These are phyloP conservation scores for Sporothrix globosa DNA, from an alignment of 2,329 filamentous ascomycete genomes.

Conservation along the genomic window DNA sequence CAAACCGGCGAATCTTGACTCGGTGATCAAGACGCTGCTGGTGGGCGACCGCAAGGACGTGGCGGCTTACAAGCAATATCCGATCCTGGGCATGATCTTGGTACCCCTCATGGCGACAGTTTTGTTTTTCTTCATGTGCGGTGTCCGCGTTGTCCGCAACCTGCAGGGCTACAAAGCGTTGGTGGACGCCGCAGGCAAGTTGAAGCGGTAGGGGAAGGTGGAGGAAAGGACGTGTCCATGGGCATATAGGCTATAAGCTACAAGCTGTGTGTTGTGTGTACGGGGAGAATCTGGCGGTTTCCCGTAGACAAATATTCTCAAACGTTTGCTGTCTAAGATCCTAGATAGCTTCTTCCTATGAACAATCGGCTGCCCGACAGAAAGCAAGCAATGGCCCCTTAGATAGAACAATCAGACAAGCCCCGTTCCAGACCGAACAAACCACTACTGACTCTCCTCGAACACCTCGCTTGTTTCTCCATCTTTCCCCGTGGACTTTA, in stretches of 20 bases:
- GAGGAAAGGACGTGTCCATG: background rate
- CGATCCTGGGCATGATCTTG: conserved; percentile 29
- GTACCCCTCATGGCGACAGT: conserved; percentile 2
- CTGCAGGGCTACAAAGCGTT: background rate
- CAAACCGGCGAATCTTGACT: conserved; percentile 9
- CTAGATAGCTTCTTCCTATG: background rate
- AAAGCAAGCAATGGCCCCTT: background rate
- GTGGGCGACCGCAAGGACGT: background rate
- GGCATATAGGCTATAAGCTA: background rate
- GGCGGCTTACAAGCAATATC: conserved; percentile 16
- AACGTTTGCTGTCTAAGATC: too few species aligned
- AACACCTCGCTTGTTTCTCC: background rate
- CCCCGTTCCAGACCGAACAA: background rate
- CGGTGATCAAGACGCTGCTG: background rate
- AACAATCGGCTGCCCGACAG: background rate
- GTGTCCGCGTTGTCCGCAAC: conserved; percentile 9
- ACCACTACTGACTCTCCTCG: background rate
- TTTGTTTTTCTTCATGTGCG: conserved; percentile 24
- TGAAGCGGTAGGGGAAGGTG: background rate
- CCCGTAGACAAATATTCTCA: too few species aligned
- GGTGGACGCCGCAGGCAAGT: background rate
- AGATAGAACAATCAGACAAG: background rate
- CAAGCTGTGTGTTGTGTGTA: background rate
- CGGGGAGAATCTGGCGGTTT: too few species aligned
- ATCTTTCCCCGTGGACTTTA: background rate